Evolutionary conservation across 192 early-diverging fungal species (phyloP).

Genomic region (Coemansia sp.): DNA sequence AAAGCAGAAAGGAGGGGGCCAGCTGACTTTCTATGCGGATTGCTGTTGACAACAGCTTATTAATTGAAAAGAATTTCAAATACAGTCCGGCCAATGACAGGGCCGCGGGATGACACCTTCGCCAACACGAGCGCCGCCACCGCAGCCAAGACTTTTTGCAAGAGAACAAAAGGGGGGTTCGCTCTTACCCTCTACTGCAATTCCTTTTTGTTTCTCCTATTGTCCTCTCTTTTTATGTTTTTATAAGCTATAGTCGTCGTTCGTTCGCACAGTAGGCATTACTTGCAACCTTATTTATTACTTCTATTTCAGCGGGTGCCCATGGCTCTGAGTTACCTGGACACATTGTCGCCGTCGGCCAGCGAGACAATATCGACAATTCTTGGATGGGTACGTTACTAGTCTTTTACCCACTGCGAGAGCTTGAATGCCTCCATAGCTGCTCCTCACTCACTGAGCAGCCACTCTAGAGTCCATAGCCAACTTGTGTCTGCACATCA

Average conservation of each 20-base stretch:
- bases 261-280: background rate
- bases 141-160: background rate
- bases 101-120: constrained; percentile 1
- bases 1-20: background rate
- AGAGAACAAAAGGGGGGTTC: background rate
- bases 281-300: background rate
- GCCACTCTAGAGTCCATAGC: background rate
- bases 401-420: background rate
- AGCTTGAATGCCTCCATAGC: background rate
- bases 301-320: background rate
- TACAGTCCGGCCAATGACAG: background rate
- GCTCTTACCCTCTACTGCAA: background rate
- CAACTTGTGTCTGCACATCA: background rate
- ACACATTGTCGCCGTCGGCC: constrained; percentile 1
- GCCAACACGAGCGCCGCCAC: background rate
- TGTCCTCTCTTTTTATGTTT: background rate
- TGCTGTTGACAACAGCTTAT: background rate
- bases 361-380: constrained; percentile 24
- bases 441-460: too few species aligned
- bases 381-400: constrained; percentile 32
- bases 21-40: background rate
- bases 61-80: background rate
- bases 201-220: background rate
- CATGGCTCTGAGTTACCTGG: background rate
- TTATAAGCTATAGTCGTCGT: too few species aligned